Evolutionary conservation across 2,329 filamentous ascomycete genomes (phyloP).

Genomic region (Talaromyces funiculosus): DNA sequence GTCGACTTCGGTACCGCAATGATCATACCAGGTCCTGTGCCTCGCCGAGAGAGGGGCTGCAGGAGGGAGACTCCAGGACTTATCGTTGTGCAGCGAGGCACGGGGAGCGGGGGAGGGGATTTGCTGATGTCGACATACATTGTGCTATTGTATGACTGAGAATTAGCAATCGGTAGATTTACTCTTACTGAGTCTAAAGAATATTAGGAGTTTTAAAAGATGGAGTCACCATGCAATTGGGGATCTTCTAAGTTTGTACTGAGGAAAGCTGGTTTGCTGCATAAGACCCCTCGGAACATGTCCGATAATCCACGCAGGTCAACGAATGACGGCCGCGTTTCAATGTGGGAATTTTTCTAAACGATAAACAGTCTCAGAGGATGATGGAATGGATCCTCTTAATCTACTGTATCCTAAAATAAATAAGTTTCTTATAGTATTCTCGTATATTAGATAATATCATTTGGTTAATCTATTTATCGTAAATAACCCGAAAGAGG

Average conservation of each 20-base stretch:
- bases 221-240: background rate
- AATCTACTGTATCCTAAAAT: background rate
- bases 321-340: background rate
- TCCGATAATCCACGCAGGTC: background rate
- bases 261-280: background rate
- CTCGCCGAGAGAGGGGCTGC: constrained; percentile 46
- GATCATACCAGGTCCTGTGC: constrained; percentile 46
- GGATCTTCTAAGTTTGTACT: too few species aligned
- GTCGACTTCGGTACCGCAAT: constrained; percentile 36
- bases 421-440: background rate
- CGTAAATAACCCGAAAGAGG: background rate
- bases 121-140: constrained; percentile 7
- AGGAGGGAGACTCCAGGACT: constrained; percentile 29
- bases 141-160: background rate
- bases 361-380: too few species aligned
- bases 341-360: background rate
- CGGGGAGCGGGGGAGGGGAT: constrained; percentile 1
- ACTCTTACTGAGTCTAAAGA: too few species aligned
- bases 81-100: background rate
- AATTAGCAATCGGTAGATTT: too few species aligned
- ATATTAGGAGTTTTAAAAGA: background rate
- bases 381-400: too few species aligned
- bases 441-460: background rate
- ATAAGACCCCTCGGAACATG: background rate
- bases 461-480: background rate